Base-by-base conservation (phyloP, 805 yeast genomes). In the Cyberlindnera subsufficiens region DNA sequence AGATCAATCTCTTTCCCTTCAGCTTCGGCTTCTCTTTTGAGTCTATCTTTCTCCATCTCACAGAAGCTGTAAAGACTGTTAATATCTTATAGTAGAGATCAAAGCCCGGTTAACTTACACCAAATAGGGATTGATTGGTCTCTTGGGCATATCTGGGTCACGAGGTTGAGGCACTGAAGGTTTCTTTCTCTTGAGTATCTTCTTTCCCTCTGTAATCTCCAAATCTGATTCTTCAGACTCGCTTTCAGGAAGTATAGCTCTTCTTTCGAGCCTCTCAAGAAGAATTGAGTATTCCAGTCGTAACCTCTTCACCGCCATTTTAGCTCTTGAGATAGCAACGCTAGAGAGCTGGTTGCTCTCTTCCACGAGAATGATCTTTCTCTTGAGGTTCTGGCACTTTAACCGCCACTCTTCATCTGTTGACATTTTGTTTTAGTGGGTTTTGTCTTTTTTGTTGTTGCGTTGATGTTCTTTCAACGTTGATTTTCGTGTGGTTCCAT, bases 91-190 rank as follows among this genome's bases (percentile, higher is more conserved):
- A 19, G 6, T n/a, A 27, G 19, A 19, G 15, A 34, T 17, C 27
- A 22, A 22, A 22, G 13, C 10, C 27, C 13, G 11, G 6, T 22
- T 27, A 15, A 42, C 52, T 22, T 34, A 58, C 42, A 87, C 75
- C 48, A 87, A 69, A 56, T 89, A 90, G 5, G 96, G 96, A 61
- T 89, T 90, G 4, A 93, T 82, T 6, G 96, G 96, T 55, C 95
- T 72, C 54, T 85, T 87, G 17, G 96, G 97, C 55, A 83, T 72
- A 52, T 80, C 80, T 9, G 96, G 96, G 61, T 89, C 95, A 54
- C 89, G 77, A 9, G 72, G 69, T 46, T 42, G 49, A 4, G 48
- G 40, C 5, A 38, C 58, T 55, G 53, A 46, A 11, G 22, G 33
- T 25, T 42, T 47, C 40, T 40, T 45, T 17, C 38, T 38, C 38